Base-by-base conservation (phyloP, 2,329 filamentous ascomycete species). In the Alternaria viburni region DNA sequence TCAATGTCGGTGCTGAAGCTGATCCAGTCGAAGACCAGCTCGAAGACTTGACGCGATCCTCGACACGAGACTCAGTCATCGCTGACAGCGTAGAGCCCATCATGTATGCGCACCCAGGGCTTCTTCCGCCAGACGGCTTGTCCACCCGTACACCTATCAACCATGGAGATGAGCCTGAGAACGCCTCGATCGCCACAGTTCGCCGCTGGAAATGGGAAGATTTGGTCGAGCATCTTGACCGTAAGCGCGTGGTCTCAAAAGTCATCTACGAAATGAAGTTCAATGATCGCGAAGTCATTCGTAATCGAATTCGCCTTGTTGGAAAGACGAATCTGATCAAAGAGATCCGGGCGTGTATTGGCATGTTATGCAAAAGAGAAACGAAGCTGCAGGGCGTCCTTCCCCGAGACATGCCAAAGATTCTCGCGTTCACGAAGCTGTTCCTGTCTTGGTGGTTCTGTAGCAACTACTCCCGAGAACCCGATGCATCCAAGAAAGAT, bases 181-280 rank as follows among this genome's bases (percentile, higher is more conserved):
- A 65, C n/a, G 70, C 75, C 1, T 78, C 75, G 0, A 69, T 77
- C 6, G 32, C 57, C 3, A 69, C 71, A 12, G 67, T 77, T 15
- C 62, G 65, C 11, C 57, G 63, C n/a, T 79, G 82, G 74, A 58
- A 63, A 5, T 83, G 78, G 75, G 57, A 65, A 4, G 58, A 77
- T 1, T 71, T 86, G 5, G 69, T 79, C 41, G 73, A 77, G 9
- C 71, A 75, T 3, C 46, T 64, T 9, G 83, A 87, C 64, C 75
- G 83, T 11, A 79, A 81, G 43, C 78, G 83, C 6, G 70, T 84
- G 1, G 65, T 86, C 21, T 80, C 84, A 52, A 83, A 83, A 55
- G 65, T 81, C 2, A 69, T 86, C 1, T 61, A 68, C 8, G 74
- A 80, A 11, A 72, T 82, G 62, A 55, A 21, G 10, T n/a, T 46